Conservation (phyloP, 768 basidiomycete species). For the Agaricus sinodeliciosus region DNA sequence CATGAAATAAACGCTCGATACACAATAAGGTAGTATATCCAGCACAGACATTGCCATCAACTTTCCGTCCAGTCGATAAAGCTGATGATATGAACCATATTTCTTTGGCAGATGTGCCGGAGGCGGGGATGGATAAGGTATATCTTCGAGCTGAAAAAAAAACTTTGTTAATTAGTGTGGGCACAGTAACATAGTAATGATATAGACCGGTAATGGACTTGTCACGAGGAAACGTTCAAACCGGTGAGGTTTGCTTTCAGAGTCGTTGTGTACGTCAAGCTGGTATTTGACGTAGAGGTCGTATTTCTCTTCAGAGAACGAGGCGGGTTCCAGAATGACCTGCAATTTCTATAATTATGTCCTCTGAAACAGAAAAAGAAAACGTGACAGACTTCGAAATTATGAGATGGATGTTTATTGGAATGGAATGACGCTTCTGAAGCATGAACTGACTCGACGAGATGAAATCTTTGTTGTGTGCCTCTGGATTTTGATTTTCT, state of each 20-base stretch:
- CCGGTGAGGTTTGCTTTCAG: constrained; percentile 35
- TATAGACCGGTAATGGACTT: constrained; percentile 62
- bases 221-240: constrained; percentile 78
- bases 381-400: constrained; percentile 49
- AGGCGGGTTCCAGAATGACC: constrained; percentile 73
- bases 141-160: constrained; percentile 45
- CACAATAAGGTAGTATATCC: constrained; percentile 83
- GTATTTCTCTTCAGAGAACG: constrained; percentile 77
- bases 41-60: constrained; percentile 84
- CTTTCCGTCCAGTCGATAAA: constrained; percentile 76
- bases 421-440: constrained; percentile 38
- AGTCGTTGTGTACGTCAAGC: constrained; percentile 67
- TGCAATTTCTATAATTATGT: constrained; percentile 20
- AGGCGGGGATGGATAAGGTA: constrained; percentile 44
- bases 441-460: constrained; percentile 48
- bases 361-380: background rate
- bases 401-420: constrained; percentile 32
- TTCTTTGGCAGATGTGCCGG: constrained; percentile 58
- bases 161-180: background rate
- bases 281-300: constrained; percentile 76
- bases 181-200: background rate
- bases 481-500: constrained; percentile 16
- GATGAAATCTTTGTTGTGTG: constrained; percentile 24
- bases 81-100: constrained; percentile 92
- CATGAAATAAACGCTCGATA: constrained; percentile 85